phyloP scores from a whole-genome alignment of 805 yeast species.

The Candida palmyrensis region DNA sequence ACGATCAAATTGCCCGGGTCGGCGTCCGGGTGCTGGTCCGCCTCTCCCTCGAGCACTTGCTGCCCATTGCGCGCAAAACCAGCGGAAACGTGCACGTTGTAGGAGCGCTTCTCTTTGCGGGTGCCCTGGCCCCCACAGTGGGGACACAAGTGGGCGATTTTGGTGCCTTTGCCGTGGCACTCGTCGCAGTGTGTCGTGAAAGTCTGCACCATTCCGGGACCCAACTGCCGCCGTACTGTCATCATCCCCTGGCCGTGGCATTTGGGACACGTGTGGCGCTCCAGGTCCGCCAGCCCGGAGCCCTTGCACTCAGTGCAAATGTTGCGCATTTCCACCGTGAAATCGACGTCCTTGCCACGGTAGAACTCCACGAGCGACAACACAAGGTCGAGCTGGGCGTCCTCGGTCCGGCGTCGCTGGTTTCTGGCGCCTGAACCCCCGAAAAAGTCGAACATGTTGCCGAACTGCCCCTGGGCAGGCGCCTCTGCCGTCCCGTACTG shows the following conservation, averaged over 20 bases:
- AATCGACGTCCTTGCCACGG: conserved; percentile 59
- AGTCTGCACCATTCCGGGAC: conserved; percentile 87
- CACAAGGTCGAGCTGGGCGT: conserved; percentile 51
- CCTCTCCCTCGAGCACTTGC: conserved; percentile 64
- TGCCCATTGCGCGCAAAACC: conserved; percentile 64
- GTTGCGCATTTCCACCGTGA: conserved; percentile 64
- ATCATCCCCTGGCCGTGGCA: conserved; percentile 78
- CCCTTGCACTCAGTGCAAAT: conserved; percentile 78
- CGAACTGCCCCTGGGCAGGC: conserved; percentile 40
- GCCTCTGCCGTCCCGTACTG: conserved; percentile 68
- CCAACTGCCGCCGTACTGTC: conserved; percentile 66
- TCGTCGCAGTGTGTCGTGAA: conserved; percentile 73
- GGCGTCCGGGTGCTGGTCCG: conserved; percentile 80
- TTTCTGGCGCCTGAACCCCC: conserved; percentile 14
- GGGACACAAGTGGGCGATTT: conserved; percentile 59
- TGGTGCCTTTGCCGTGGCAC: conserved; percentile 76
- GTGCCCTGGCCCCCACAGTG: conserved; percentile 71
- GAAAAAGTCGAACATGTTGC: conserved; percentile 45
- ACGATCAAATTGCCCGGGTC: conserved; percentile 75
- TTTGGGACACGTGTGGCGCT: conserved; percentile 53
- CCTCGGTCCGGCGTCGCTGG: conserved; percentile 51
- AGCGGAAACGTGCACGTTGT: conserved; percentile 58
- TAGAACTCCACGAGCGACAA: conserved; percentile 63
- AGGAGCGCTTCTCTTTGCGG: conserved; percentile 47
- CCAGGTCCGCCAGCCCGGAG: conserved; percentile 78